Evolutionary conservation across 148 eudicot genomes (phyloP).

Genomic region (Persicaria maculosa): DNA sequence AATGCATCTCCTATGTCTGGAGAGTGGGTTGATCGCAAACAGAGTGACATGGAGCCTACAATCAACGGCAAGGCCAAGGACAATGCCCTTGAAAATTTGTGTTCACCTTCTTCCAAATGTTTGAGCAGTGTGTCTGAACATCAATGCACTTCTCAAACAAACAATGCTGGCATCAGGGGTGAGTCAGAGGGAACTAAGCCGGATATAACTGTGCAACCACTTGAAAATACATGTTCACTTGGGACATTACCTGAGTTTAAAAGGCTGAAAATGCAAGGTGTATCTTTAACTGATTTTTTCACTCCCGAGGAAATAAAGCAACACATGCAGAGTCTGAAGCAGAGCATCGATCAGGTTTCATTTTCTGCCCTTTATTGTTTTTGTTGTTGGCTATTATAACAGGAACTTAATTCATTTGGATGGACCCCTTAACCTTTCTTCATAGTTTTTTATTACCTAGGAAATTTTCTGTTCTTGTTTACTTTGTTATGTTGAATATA

Average conservation of each 20-base stretch:
- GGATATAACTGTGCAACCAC: constrained; percentile 23
- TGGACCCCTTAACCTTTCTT: not conserved
- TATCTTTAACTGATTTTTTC: constrained; percentile 62
- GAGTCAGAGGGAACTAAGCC: constrained; percentile 15
- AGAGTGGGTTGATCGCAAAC: constrained; percentile 15
- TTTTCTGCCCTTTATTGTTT: not conserved
- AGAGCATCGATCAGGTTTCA: constrained; percentile 40
- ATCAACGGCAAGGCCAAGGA: constrained; percentile 15
- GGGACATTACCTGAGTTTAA: constrained; percentile 20
- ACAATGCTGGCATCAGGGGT: constrained; percentile 19
- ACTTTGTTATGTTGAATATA: not conserved
- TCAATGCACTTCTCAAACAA: constrained; percentile 19
- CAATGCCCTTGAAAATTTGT: constrained; percentile 10
- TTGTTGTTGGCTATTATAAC: not conserved
- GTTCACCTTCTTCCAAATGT: constrained; percentile 19
- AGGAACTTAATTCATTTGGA: not conserved
- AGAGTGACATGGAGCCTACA: constrained; percentile 21
- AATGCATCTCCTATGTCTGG: constrained; percentile 19
- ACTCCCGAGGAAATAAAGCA: constrained; percentile 47
- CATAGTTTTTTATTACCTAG: not conserved
- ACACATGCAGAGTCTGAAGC: constrained; percentile 55
- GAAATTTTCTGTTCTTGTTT: not conserved
- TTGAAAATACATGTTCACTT: constrained; percentile 16
- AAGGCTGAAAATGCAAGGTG: constrained; percentile 40
- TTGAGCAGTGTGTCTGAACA: constrained; percentile 18